Base-by-base conservation (phyloP, 2,329 filamentous ascomycete species). In the Harringtonia lauricola region DNA sequence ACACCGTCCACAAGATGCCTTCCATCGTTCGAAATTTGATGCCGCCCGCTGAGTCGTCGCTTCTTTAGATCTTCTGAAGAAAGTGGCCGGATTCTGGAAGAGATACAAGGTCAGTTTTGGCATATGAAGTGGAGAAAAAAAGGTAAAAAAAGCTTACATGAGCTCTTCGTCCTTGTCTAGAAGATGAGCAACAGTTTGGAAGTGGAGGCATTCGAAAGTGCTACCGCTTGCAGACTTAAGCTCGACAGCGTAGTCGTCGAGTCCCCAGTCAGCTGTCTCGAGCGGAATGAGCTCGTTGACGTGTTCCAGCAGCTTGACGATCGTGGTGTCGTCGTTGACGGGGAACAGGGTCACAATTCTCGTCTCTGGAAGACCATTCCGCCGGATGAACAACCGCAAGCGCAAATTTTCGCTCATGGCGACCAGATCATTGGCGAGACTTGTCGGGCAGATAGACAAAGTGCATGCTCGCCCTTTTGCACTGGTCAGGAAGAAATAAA, bases 231-330 rank as follows among this genome's bases (percentile, higher is more conserved):
- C 54, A 44, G 72, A 69, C 18, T 62, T 61, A 4, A 95, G 71
- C 61, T 94, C 85, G 26, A 95, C 86, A 9, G 76, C 76, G 60
- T 96, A 96, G 58, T 95, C 86, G 55, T 95, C 89, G 4, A 95
- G 64, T 0, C 86, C 87, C 86, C 87, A 95, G 47, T 87, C 71
- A 34, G 72, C 71, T 45, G 81, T 79, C 64, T 95, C 88, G 0
- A 96, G 75, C 0, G 89, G 88, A 2, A 95, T 67, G 15, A 84
- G 72, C 36, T 85, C 76, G 61, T 94, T 89, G 52, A 95, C 70
- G 48, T 86, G 75, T 50, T 84, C 78, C 31, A 95, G 69, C 2
- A 95, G 74, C 52, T 83, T 78, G 26, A 84, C 74, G 47, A 95
- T 71, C 2, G 86, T 94, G 42, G 79, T 71, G 37, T 80, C 71